Evolutionary conservation across 805 yeast genomes (phyloP).

Genomic region (Yarrowia divulgata): DNA sequence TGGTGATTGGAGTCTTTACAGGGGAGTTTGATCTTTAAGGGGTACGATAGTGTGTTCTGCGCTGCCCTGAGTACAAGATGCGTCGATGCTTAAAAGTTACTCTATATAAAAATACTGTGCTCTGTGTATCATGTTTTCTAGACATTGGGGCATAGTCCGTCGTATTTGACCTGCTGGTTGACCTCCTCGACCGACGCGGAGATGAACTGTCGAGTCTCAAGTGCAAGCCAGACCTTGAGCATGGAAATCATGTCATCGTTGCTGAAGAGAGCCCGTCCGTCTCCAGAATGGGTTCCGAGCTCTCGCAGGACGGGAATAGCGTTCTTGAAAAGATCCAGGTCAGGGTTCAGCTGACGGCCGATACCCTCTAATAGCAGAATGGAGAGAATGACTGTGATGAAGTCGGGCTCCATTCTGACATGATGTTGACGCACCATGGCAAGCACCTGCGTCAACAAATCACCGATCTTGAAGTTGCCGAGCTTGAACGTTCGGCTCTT

Average conservation of each 20-base stretch:
- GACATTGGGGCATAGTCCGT: slow-evolving; percentile 67
- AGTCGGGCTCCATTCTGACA: slow-evolving; percentile 97
- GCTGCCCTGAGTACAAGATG: too few relatives aligned
- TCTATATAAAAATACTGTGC: slow-evolving; percentile 29
- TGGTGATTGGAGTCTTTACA: too few relatives aligned
- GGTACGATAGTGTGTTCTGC: too few relatives aligned
- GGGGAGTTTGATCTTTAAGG: too few relatives aligned
- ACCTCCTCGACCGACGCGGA: slow-evolving; percentile 79
- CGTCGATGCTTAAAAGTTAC: slow-evolving; percentile 6
- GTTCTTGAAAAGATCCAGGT: slow-evolving; percentile 92
- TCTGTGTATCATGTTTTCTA: slow-evolving; percentile 25
- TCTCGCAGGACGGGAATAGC: slow-evolving; percentile 86
- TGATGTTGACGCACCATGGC: slow-evolving; percentile 93
- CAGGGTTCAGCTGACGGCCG: slow-evolving; percentile 92
- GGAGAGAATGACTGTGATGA: slow-evolving; percentile 93
- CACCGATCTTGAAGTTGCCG: slow-evolving; percentile 92
- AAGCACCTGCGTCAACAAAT: slow-evolving; percentile 82
- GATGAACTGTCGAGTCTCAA: slow-evolving; percentile 87
- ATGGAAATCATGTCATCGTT: slow-evolving; percentile 66
- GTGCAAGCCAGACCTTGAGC: slow-evolving; percentile 89
- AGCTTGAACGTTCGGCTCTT: slow-evolving; percentile 88
- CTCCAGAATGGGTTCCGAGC: slow-evolving; percentile 74
- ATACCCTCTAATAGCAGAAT: slow-evolving; percentile 91
- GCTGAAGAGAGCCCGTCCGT: slow-evolving; percentile 49
- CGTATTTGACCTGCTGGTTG: slow-evolving; percentile 65